A percentile compares a stretch with the other conserved stretches of the same genome.
phyloP scores from a whole-genome alignment of 495 filamentous ascomycete species.

The Aspergillus cavernicola region DNA sequence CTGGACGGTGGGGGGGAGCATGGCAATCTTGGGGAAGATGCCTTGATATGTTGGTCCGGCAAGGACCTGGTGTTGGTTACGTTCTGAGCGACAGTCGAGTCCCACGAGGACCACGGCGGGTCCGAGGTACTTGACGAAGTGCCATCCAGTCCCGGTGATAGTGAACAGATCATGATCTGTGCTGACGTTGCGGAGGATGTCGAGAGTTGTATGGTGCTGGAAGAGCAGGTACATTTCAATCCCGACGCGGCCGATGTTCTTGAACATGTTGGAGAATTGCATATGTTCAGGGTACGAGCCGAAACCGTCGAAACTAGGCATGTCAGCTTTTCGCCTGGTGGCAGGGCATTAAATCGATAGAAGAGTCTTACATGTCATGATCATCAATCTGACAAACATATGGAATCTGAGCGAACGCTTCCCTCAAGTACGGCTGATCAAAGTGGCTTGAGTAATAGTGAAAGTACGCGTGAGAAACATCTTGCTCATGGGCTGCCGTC shows the following conservation, averaged over 20 bases:
- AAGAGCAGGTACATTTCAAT: slow-evolving; percentile 99
- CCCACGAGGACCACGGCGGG: slow-evolving; percentile 88
- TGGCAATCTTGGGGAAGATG: slow-evolving; percentile 90
- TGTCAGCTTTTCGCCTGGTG: slow-evolving; percentile 17
- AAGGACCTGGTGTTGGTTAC: slow-evolving; percentile 87
- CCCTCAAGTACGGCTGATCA: slow-evolving; percentile 87
- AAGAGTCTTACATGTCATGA: slow-evolving; percentile 86
- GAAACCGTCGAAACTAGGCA: slow-evolving; percentile 86
- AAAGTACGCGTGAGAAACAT: slow-evolving; percentile 93
- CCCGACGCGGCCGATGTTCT: slow-evolving; percentile 95
- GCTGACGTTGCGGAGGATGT: slow-evolving; percentile 81
- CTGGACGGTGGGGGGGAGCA: slow-evolving; percentile 87
- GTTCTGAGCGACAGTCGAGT: slow-evolving; percentile 84
- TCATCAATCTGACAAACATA: slow-evolving; percentile 92
- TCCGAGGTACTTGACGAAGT: slow-evolving; percentile 94
- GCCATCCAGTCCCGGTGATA: slow-evolving; percentile 94
- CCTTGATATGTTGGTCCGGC: slow-evolving; percentile 97
- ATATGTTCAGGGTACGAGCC: slow-evolving; percentile 97
- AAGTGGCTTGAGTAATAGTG: slow-evolving; percentile 98
- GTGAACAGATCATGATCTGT: slow-evolving; percentile 93
- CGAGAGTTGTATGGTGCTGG: slow-evolving; percentile 94
- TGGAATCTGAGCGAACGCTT: slow-evolving; percentile 96
- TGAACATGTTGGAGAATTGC: slow-evolving; percentile 96
- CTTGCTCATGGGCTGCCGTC: slow-evolving; percentile 92
- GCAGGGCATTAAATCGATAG: not conserved